Percentiles rank a stretch among this genome's conserved stretches.
phyloP scores from a whole-genome alignment of 352 stramenopile genomes.

The Globisporangium mamillatum region DNA sequence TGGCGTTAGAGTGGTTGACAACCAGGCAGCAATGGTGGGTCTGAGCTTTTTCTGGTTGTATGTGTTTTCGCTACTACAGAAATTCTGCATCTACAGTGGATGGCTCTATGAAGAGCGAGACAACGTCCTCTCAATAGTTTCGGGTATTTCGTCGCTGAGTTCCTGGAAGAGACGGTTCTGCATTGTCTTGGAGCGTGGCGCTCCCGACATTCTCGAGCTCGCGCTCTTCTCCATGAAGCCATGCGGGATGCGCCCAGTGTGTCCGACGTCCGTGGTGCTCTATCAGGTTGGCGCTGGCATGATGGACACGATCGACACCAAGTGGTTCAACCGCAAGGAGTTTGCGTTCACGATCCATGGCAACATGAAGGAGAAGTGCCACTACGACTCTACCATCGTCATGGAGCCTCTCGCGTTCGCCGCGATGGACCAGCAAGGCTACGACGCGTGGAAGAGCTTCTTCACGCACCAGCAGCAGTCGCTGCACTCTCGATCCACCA shows the following conservation, averaged over 20 bases:
- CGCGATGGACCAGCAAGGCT: constrained; percentile 38
- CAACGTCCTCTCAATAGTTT: constrained; percentile 59
- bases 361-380: constrained; percentile 29
- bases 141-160: constrained; percentile 54
- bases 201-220: constrained; percentile 62
- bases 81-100: constrained; percentile 53
- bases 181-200: constrained; percentile 64
- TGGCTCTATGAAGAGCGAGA: constrained; percentile 67
- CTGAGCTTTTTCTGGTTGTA: background rate
- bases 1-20: background rate
- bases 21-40: background rate
- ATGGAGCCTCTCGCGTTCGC: constrained; percentile 57
- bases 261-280: constrained; percentile 55
- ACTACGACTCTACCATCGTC: constrained; percentile 30
- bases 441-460: constrained; percentile 59
- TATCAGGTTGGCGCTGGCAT: constrained; percentile 56
- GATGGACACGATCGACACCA: constrained; percentile 36
- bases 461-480: constrained; percentile 53
- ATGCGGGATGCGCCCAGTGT: constrained; percentile 39
- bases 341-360: constrained; percentile 54
- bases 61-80: constrained; percentile 21
- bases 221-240: constrained; percentile 63
- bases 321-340: constrained; percentile 75
- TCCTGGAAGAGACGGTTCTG: constrained; percentile 61
- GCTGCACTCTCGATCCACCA: constrained; percentile 10